Base-by-base conservation (phyloP, 805 yeast genomes). In the Saitoella complicata region DNA sequence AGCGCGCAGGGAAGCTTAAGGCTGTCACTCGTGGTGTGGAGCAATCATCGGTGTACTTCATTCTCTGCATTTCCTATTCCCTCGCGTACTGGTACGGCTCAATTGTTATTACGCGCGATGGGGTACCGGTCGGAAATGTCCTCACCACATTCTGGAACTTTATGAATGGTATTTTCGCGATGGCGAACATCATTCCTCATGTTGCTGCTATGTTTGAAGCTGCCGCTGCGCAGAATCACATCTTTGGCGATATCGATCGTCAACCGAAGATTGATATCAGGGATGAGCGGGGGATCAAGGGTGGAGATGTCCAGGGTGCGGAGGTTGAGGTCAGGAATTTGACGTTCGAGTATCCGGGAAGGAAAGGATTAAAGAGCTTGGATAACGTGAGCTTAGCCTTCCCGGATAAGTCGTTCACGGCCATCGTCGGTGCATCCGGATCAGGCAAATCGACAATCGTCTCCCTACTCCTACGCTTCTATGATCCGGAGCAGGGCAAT, bases 381-480 rank as follows among this genome's bases (percentile, higher is more conserved):
- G 39, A 45, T 5, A 47, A 51, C 41, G 41, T 54, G 31, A 37
- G 43, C 32, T 46, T 54, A 9, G 31, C 35, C 5, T 38, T 54
- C 74, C 85, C 85, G 5, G 79, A 86, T 3, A 94, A 94, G 6
- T 60, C 75, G 53, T 82, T 80, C 54, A 87, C 83, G 34, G 95
- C 95, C 8, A 73, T 85, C 52, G 95, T 85, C 13, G 95, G 95
- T 1, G 80, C 93, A 88, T 3, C 78, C 82, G 13, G 95, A 6
- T 54, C 58, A 6, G 85, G 38, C 59, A 66, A 5, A 45, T 50
- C 54, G 36, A 53, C 56, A 0, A 67, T 76, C 8, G 66, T 76
- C 3, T 79, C 75, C 51, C 58, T 76, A 29, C 59, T 76, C 31
- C 62, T 76, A 47, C 60, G 80, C 40, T 74, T 73, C 53, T 76